Evolutionary conservation across 2,329 filamentous ascomycete genomes (phyloP), one percentile per base, ranked within the genome.

Genomic region (Neopestalotiopsis sp.): DNA sequence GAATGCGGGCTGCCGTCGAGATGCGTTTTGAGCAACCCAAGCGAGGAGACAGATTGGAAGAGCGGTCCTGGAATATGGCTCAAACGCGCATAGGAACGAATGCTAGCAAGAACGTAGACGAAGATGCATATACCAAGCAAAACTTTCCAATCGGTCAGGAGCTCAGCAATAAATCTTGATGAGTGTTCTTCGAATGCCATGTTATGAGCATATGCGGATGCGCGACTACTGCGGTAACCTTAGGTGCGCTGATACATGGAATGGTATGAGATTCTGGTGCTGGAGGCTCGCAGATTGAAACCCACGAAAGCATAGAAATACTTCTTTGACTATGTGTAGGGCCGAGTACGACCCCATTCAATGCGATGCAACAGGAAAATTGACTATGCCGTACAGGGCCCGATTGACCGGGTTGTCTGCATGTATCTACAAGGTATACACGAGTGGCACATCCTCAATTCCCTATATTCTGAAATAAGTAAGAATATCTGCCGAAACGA

Each of bases 21-120:
- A 58, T 70, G 67, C 13, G 52, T 49, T 42, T 49, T 60, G 24
- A 70, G 69, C 12, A 68, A 20, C 10, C 66, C 66, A n/a, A 70
- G 20, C 38, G 69, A 68, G 4, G 66, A 67, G 40, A 70, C 32
- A 6, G 69, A 63, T 42, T 68, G 63, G 24, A 45, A 59, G 2
- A 68, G 38, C 12, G 69, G 69, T 0, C 67, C 69, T 9, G 69
- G 69, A 17, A 70, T 42, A 42, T 70, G 69, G 57, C 66, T 57
- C 28, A 70, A 20, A n/a, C 69, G 66, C 20, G 13, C 30, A 34
- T 59, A 59, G 0, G 57, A 32, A 17, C 57, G 57, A 24, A 59
- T 59, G 24, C 28, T 59, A 9, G 57, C 17, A 5, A 24, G 14
- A 34, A 59, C 30, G 17, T 10, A 30, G 12, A 59, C 24, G 3